These are phyloP conservation scores for Mycena floridula DNA, from an alignment of 768 basidiomycete species.

Conservation along the genomic window DNA sequence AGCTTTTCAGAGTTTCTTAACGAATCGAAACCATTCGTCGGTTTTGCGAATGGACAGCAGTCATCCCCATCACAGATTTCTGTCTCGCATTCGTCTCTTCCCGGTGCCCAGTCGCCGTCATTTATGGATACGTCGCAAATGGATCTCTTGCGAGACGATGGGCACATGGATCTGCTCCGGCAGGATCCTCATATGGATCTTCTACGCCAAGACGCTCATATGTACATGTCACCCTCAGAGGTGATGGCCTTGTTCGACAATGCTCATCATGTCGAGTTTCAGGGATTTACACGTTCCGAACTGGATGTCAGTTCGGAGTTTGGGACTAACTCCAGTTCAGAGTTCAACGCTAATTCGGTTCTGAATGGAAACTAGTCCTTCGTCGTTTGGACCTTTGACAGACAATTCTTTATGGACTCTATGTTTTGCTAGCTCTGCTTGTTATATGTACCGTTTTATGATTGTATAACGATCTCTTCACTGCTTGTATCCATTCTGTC, in stretches of 20 bases:
- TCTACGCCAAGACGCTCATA: constrained; percentile 28
- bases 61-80: background rate
- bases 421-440: too few species aligned
- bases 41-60: background rate
- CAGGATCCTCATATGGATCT: too few species aligned
- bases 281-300: too few species aligned
- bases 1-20: constrained; percentile 47
- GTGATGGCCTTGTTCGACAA: constrained; percentile 59
- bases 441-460: too few species aligned
- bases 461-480: too few species aligned
- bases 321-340: constrained; percentile 10
- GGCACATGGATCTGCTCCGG: background rate
- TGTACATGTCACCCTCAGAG: constrained; percentile 54
- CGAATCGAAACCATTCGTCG: background rate
- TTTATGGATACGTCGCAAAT: background rate
- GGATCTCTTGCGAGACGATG: background rate
- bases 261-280: too few species aligned
- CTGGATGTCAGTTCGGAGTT: constrained; percentile 31
- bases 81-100: constrained; percentile 16
- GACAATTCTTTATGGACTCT: too few species aligned
- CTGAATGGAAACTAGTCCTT: too few species aligned
- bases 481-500: too few species aligned
- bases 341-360: too few species aligned
- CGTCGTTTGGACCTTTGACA: too few species aligned
- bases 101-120: constrained; percentile 3